Evolutionary conservation across 176 grass and related monocot species (phyloP).

Genomic region (Ananas comosus): DNA sequence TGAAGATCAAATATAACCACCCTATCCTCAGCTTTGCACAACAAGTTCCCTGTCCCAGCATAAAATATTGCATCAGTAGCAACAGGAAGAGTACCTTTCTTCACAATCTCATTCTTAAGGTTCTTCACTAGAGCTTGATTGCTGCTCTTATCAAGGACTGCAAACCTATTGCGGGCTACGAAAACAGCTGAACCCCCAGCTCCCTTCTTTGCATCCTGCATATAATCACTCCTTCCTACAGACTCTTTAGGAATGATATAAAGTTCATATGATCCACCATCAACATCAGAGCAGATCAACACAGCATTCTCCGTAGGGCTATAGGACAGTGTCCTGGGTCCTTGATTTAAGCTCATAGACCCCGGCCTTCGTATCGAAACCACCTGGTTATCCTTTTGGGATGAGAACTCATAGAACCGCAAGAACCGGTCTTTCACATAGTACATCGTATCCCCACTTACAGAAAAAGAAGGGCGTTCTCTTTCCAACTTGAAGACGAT

Average conservation of each 20-base stretch:
- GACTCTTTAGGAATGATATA: constrained; percentile 74
- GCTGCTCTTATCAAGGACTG: constrained; percentile 80
- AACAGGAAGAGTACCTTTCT: constrained; percentile 79
- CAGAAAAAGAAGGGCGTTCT: constrained; percentile 63
- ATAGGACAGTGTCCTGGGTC: constrained; percentile 64
- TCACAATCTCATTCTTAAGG: constrained; percentile 88
- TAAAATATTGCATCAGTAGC: constrained; percentile 84
- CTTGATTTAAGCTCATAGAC: constrained; percentile 71
- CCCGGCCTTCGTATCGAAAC: constrained; percentile 71
- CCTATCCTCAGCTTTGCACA: constrained; percentile 81
- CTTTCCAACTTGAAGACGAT: constrained; percentile 92
- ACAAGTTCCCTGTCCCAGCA: constrained; percentile 76
- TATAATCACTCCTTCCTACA: constrained; percentile 66
- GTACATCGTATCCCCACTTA: constrained; percentile 64
- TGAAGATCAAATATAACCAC: constrained; percentile 89
- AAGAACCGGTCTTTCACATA: constrained; percentile 95
- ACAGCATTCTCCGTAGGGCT: constrained; percentile 92
- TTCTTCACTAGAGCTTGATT: constrained; percentile 80
- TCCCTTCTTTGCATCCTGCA: constrained; percentile 79
- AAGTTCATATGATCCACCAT: constrained; percentile 86
- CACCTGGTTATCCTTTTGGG: constrained; percentile 65
- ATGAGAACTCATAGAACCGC: constrained; percentile 53
- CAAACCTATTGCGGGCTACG: constrained; percentile 77
- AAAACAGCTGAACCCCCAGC: constrained; percentile 69
- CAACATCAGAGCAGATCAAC: constrained; percentile 77